A percentile compares a stretch with the other conserved stretches of the same genome.
phyloP scores from a whole-genome alignment of 495 filamentous ascomycete genomes.

The Bryoglossum gracile region DNA sequence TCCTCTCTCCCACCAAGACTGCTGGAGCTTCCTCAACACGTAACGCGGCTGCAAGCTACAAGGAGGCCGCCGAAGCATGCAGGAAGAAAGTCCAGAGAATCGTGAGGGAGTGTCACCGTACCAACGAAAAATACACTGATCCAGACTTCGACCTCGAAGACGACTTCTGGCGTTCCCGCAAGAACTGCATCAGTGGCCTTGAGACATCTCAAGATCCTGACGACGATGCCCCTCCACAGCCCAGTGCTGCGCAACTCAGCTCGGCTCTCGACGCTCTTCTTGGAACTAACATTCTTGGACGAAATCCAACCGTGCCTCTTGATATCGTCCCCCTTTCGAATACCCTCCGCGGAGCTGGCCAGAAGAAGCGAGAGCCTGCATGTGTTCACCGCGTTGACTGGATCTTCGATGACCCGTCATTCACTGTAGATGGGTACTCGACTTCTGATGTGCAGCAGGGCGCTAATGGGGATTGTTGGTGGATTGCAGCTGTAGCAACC shows the following conservation, averaged over 20 bases:
- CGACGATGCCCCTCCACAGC: slow-evolving; percentile 2
- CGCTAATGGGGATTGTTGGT: slow-evolving; percentile 83
- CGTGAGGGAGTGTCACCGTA: slow-evolving; percentile 66
- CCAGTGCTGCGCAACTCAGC: neutral
- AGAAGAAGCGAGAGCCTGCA: slow-evolving; percentile 33
- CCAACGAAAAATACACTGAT: slow-evolving; percentile 87
- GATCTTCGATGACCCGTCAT: slow-evolving; percentile 79
- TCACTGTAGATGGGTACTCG: slow-evolving; percentile 66
- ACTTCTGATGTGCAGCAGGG: slow-evolving; percentile 77
- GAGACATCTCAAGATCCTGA: slow-evolving; percentile 10
- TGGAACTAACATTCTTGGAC: neutral
- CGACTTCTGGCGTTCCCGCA: slow-evolving; percentile 43
- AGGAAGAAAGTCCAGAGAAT: slow-evolving; percentile 70
- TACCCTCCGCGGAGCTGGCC: slow-evolving; percentile 3
- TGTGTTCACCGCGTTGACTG: slow-evolving; percentile 65
- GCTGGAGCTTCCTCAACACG: no score
- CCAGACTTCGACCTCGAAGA: slow-evolving; percentile 80
- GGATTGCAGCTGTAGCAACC: slow-evolving; percentile 62
- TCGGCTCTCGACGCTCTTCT: slow-evolving; percentile 6
- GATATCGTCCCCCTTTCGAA: slow-evolving; percentile 21
- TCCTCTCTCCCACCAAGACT: neutral
- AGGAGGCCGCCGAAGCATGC: slow-evolving; percentile 65
- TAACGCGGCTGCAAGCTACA: no score
- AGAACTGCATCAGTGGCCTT: slow-evolving; percentile 61
- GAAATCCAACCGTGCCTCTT: no score